phyloP scores from a whole-genome alignment of 768 basidiomycete species.

The Leccinum truebloodii region DNA sequence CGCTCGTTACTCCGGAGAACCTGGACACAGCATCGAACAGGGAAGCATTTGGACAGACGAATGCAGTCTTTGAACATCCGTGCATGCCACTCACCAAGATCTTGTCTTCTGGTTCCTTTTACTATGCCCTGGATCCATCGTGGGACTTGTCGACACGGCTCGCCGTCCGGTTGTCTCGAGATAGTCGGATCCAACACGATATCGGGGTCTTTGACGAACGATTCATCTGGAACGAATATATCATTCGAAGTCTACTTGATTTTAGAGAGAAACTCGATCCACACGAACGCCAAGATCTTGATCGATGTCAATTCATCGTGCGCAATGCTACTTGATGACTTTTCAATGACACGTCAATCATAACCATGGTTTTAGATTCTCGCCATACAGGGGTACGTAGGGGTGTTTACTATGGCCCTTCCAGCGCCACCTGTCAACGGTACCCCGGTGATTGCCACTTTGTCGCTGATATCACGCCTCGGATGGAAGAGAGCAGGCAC shows the following conservation, averaged over 20 bases:
- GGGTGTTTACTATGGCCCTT: slow-evolving; percentile 74
- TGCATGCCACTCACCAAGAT: slow-evolving; percentile 90
- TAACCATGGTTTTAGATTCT: slow-evolving; percentile 54
- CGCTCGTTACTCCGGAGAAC: slow-evolving; percentile 56
- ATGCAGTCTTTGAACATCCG: slow-evolving; percentile 83
- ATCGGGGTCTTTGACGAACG: slow-evolving; percentile 72
- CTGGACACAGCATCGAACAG: slow-evolving; percentile 45
- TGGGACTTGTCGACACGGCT: slow-evolving; percentile 93
- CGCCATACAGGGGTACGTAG: slow-evolving; percentile 93
- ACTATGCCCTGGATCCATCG: slow-evolving; percentile 77
- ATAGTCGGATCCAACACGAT: slow-evolving; percentile 46
- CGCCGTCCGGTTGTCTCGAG: slow-evolving; percentile 62
- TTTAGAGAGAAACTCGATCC: slow-evolving; percentile 80
- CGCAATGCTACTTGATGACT: slow-evolving; percentile 32
- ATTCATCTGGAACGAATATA: slow-evolving; percentile 95
- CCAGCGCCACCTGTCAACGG: slow-evolving; percentile 75
- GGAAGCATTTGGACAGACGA: slow-evolving; percentile 45
- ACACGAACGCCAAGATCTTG: slow-evolving; percentile 70
- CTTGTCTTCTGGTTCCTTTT: slow-evolving; percentile 89
- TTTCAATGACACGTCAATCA: slow-evolving; percentile 8
- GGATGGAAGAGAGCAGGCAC: slow-evolving; percentile 97
- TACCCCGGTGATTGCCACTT: slow-evolving; percentile 68
- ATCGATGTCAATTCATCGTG: slow-evolving; percentile 84
- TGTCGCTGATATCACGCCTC: slow-evolving; percentile 83
- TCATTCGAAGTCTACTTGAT: slow-evolving; percentile 82